phyloP scores from a whole-genome alignment of 1,284 basidiomycete genomes.

The Ganoderma boninense region DNA sequence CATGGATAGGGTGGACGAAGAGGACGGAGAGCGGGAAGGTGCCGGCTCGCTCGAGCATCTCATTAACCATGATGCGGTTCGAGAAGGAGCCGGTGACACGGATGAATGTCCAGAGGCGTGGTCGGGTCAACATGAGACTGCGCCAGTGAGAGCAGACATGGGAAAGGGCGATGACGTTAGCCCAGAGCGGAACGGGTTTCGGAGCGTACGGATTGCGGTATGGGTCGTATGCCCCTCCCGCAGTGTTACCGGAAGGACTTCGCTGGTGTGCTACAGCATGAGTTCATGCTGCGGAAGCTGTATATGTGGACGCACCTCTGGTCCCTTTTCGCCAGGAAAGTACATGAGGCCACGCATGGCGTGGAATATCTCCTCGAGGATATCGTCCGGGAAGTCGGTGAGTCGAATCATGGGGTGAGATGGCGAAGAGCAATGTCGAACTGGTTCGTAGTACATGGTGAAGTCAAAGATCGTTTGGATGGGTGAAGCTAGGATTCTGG shows the following conservation, averaged over 20 bases:
- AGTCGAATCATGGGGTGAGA: constrained; percentile 11
- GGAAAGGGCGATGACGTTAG: constrained; percentile 21
- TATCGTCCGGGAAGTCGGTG: constrained; percentile 23
- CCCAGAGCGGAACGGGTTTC: constrained; percentile 12
- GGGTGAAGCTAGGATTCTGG: not conserved
- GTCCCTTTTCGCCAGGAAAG: constrained; percentile 21
- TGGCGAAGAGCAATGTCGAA: not conserved
- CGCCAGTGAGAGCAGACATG: constrained; percentile 29
- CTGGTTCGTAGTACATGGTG: not conserved
- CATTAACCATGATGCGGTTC: constrained; percentile 21
- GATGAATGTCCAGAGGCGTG: constrained; percentile 26
- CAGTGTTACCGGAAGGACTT: not conserved
- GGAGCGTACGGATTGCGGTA: not conserved
- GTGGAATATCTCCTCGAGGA: constrained; percentile 23
- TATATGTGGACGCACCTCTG: constrained; percentile 13
- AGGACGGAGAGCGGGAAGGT: constrained; percentile 20
- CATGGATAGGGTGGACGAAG: constrained; percentile 7
- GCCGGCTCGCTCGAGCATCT: constrained; percentile 21
- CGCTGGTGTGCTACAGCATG: not conserved
- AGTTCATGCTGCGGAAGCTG: not conserved
- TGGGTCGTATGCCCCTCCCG: not conserved
- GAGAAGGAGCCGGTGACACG: constrained; percentile 23
- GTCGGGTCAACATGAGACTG: constrained; percentile 15
- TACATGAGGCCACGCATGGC: constrained; percentile 17
- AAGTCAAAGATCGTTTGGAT: not conserved